These are phyloP conservation scores for Neurospora africana DNA, from an alignment of 495 filamentous ascomycete species.

Conservation along the genomic window DNA sequence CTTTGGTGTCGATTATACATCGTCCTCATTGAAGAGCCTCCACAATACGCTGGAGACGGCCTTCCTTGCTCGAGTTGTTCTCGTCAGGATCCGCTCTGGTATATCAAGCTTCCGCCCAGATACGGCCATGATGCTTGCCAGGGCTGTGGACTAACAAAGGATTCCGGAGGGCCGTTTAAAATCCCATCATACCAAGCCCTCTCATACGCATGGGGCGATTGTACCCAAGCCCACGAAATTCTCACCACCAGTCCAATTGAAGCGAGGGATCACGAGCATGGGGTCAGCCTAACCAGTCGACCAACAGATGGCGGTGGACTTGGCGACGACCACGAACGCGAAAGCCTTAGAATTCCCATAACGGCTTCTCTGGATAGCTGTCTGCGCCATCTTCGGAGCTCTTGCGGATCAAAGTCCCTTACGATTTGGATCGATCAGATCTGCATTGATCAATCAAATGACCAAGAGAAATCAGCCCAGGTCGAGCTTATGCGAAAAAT, in stretches of 20 bases:
- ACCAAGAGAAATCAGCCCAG: not conserved
- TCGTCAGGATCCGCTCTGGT: not conserved
- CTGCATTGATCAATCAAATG: not conserved
- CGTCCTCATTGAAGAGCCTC: not conserved
- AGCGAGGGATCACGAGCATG: not conserved
- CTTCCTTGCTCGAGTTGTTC: not conserved
- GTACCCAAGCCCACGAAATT: not conserved
- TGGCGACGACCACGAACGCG: not conserved
- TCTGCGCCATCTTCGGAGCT: not conserved
- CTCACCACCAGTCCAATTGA: not conserved
- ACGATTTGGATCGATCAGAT: not conserved
- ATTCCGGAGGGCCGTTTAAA: conserved; percentile 13
- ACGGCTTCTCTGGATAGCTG: not conserved
- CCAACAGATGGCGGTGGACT: not conserved
- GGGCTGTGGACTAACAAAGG: conserved; percentile 20
- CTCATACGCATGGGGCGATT: not conserved
- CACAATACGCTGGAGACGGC: not conserved
- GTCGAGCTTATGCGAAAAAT: not conserved
- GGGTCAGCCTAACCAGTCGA: not conserved
- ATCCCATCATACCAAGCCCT: not conserved
- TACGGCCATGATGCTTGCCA: not conserved
- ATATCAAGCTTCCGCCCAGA: not conserved
- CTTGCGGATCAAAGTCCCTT: not conserved
- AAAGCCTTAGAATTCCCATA: not conserved
- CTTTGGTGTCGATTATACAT: not conserved